phyloP scores from a whole-genome alignment of 2,329 filamentous ascomycete species.

The Neonectria ditissima region DNA sequence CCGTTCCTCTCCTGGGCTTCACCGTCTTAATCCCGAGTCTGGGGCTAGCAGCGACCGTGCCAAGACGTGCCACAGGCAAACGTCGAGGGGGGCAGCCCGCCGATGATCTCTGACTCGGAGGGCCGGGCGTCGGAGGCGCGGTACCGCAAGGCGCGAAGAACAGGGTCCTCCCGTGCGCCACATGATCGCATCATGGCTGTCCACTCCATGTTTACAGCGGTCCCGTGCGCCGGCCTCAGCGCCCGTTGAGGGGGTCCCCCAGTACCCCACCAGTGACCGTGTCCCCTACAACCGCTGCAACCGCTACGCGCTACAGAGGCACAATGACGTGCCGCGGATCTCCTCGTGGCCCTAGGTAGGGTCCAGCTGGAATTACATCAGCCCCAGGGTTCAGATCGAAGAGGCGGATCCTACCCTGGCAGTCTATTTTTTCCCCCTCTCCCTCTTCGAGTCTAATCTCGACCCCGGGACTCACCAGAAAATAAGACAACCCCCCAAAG shows the following conservation, averaged over 20 bases:
- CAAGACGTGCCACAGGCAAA: background rate
- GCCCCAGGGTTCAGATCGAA: background rate
- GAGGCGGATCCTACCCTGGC: background rate
- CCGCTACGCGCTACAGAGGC: constrained; percentile 16
- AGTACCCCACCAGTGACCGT: background rate
- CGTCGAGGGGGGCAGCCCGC: background rate
- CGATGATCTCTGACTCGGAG: background rate
- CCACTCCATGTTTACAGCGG: background rate
- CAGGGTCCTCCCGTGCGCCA: background rate
- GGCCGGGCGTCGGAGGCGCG: background rate
- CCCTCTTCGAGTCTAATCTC: background rate
- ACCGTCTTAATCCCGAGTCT: background rate
- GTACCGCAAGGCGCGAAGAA: background rate
- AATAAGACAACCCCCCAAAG: background rate
- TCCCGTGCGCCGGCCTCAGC: constrained; percentile 2
- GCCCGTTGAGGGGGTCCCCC: background rate
- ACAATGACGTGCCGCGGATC: constrained; percentile 16
- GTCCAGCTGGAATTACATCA: constrained; percentile 9
- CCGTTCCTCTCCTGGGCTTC: background rate
- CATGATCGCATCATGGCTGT: constrained; percentile 1
- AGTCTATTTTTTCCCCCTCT: background rate
- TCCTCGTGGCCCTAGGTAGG: constrained; percentile 15
- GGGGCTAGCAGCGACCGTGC: background rate
- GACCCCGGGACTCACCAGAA: background rate
- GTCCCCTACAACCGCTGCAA: constrained; percentile 15